These are phyloP conservation scores for Auricularia cornea DNA, from an alignment of 768 basidiomycete species.

Conservation along the genomic window DNA sequence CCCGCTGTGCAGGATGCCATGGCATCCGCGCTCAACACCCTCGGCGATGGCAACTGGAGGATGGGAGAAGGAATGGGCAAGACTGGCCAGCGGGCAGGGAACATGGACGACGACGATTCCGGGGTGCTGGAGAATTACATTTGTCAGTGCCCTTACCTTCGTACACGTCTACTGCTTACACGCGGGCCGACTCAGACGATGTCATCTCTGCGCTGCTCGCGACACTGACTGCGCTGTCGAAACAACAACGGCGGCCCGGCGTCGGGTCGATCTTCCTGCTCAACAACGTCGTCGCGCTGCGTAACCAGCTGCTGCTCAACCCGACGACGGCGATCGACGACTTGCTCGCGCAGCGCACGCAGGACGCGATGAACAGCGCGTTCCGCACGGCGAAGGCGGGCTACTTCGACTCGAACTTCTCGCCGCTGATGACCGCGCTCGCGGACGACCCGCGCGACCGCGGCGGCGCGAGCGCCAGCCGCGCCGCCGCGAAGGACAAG, in stretches of 20 bases:
- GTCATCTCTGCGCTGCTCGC: conserved; percentile 57
- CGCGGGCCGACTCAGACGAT: conserved; percentile 48
- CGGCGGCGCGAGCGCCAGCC: conserved; percentile 37
- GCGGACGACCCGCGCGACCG: conserved; percentile 40
- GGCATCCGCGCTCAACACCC: conserved; percentile 51
- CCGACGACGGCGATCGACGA: conserved; percentile 40
- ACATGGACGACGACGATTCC: conserved; percentile 36
- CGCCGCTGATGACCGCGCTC: conserved; percentile 60
- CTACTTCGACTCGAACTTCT: conserved; percentile 79
- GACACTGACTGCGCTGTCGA: conserved; percentile 56
- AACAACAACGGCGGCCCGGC: conserved; percentile 42
- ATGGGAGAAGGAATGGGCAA: conserved; percentile 73
- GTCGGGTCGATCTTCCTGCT: conserved; percentile 70
- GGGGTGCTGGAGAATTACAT: conserved; percentile 66
- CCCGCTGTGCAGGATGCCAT: conserved; percentile 65
- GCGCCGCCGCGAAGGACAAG: conserved; percentile 68
- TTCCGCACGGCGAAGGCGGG: conserved; percentile 76
- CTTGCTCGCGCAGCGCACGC: conserved; percentile 52
- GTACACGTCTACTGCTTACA: not conserved
- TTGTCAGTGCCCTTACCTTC: conserved; percentile 34
- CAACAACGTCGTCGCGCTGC: conserved; percentile 70
- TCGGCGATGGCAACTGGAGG: conserved; percentile 87
- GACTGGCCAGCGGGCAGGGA: conserved; percentile 43
- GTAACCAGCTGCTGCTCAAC: conserved; percentile 45
- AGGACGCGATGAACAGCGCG: conserved; percentile 55